Conservation (phyloP, 2,329 filamentous ascomycete species). For the Ceratocystis papillata region DNA sequence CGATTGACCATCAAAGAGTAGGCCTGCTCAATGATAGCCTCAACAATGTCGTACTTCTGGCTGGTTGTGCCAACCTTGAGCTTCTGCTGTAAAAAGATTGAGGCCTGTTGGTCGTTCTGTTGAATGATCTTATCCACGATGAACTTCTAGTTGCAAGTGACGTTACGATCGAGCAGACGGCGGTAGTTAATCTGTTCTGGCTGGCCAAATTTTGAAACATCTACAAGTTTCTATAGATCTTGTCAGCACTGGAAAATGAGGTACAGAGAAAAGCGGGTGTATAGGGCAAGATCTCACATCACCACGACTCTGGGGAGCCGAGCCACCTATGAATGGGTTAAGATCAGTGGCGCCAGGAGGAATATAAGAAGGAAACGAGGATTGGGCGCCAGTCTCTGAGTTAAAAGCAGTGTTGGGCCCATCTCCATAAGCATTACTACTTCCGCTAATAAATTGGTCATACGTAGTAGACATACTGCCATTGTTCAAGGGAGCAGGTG, state of each 20-base stretch:
- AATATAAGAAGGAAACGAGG: conserved; percentile 10
- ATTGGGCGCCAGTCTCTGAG: not conserved
- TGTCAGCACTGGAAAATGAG: not conserved
- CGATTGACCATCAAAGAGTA: conserved; percentile 97
- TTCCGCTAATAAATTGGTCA: conserved; percentile 9
- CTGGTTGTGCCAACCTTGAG: conserved; percentile 91
- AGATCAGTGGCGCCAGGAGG: conserved; percentile 1
- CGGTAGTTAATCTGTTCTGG: conserved; percentile 94
- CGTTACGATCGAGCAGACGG: conserved; percentile 84
- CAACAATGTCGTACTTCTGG: conserved; percentile 95
- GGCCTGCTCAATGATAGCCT: conserved; percentile 87
- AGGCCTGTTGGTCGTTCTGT: conserved; percentile 98
- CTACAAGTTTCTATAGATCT: conserved; percentile 7
- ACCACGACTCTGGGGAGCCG: conserved; percentile 9
- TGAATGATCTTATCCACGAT: conserved; percentile 99
- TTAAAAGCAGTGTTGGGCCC: not conserved
- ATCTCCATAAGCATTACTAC: conserved; percentile 1
- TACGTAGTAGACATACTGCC: not conserved
- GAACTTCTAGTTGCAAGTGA: conserved; percentile 98
- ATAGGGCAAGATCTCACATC: conserved; percentile 11
- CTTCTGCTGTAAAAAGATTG: conserved; percentile 97
- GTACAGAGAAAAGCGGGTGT: not conserved
- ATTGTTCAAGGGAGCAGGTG: conserved; percentile 11
- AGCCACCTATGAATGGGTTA: not conserved
- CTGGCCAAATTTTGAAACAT: conserved; percentile 14